Conservation (phyloP, 1,284 basidiomycete species). For the Fomitopsis palustris region DNA sequence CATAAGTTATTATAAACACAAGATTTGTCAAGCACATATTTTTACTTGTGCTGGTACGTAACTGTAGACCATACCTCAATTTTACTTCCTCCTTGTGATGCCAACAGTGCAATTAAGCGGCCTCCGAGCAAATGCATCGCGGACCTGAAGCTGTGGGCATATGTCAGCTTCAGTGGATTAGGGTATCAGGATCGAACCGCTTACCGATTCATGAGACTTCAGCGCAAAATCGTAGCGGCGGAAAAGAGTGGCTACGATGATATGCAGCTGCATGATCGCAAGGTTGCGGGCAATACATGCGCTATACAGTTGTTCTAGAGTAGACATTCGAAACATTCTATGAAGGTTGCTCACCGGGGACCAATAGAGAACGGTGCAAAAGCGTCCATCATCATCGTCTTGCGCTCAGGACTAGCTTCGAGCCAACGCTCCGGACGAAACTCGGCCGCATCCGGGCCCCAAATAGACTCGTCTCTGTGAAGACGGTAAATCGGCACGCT, state of each 20-base stretch:
- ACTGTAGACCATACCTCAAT: too few relatives aligned
- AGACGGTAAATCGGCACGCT: constrained; percentile 31
- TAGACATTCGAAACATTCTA: too few relatives aligned
- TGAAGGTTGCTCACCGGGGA: constrained; percentile 8
- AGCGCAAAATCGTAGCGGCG: constrained; percentile 33
- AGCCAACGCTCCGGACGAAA: constrained; percentile 40
- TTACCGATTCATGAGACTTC: constrained; percentile 25
- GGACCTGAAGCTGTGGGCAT: constrained; percentile 1
- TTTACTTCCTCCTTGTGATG: constrained; percentile 6
- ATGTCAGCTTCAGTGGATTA: not conserved
- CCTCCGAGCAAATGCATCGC: constrained; percentile 8
- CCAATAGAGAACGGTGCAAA: constrained; percentile 19
- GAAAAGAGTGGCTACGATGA: constrained; percentile 37
- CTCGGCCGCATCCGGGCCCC: too few relatives aligned
- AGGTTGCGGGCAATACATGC: constrained; percentile 31
- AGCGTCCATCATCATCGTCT: constrained; percentile 9
- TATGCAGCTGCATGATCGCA: constrained; percentile 34
- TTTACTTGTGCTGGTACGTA: too few relatives aligned
- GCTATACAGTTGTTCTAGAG: not conserved
- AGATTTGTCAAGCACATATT: too few relatives aligned
- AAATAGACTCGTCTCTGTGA: constrained; percentile 32
- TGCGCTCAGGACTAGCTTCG: constrained; percentile 14
- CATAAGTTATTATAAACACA: too few relatives aligned
- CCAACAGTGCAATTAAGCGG: constrained; percentile 5
- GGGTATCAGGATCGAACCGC: constrained; percentile 5